Evolutionary conservation across 805 yeast genomes (phyloP), one percentile per base, ranked within the genome.

Genomic region (Pichia pseudocactophila): DNA sequence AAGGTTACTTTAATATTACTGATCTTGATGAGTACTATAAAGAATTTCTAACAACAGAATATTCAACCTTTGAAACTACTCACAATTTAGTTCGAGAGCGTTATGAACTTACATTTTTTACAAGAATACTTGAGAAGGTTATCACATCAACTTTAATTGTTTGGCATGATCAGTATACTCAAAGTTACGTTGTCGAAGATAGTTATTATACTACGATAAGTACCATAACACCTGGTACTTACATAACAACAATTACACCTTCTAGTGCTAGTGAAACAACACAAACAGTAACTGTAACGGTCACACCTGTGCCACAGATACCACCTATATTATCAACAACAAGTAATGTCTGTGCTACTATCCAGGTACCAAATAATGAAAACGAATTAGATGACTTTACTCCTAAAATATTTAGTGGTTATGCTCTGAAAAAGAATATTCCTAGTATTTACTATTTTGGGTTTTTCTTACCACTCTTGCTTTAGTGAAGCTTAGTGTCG

Each of bases 81-180:
- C 5, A 4, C 10, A 33, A 37, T 18, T 27, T 11, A 2, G 15
- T 20, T 12, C 8, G 9, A 18, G 12, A 17, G 8, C 16, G 9
- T 3, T 4, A 16, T 2, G 19, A 12, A 8, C 11, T 30, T 9
- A 9, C 8, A 13, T 39, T 15, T 17, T 4, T 25, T 4, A 39
- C 41, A 1, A 4, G 16, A 15, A 32, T 13, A 9, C 19, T 18
- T 22, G 31, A 30, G 20, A 30, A 16, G 12, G 3, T 35, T 16
- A 30, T 40, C 6, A 34, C 38, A 10, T 40, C 43, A 20, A 35
- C 43, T 6, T 30, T 35, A 3, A 12, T 40, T 20, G 26, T 35
- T 3, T 40, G 18, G 7, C 19, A 17, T 11, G 9, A 10, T 6
- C 28, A 10, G 3, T 4, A 11, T 7, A 28, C 35, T 1, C 19